Evolutionary conservation across 2,329 filamentous ascomycete species (phyloP), one percentile per base, ranked within the genome.

Genomic region (Ophiocordyceps sinensis): DNA sequence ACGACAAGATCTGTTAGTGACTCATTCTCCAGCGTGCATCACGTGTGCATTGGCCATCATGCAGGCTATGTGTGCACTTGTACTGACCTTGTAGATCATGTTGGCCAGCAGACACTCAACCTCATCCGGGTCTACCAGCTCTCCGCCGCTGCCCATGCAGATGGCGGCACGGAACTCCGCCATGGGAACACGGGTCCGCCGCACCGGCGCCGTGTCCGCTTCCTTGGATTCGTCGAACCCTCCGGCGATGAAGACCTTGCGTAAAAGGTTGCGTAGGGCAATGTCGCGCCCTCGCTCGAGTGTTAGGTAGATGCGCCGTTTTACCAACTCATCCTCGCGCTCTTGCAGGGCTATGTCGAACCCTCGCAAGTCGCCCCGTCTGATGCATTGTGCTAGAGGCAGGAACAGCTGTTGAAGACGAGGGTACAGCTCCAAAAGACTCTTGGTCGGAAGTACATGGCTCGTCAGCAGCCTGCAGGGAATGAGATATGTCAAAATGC

Each of bases 81-180:
- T 10, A 52, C 63, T 50, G 62, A 94, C 89, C 77, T 96, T 98
- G 69, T 96, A 98, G 46, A 98, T 94, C 75, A 95, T 85, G 58
- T 95, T 96, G 26, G 91, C 86, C 53, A 98, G 58, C 52, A 95
- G 65, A 59, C 91, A 98, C 61, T 98, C 93, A 4, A 96, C 88
- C 61, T 98, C 91, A 56, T 98, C 93, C 28, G 75, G 71, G 51
- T 95, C 91, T 29, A 93, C 68, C 29, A 69, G 64, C 55, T 83
- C 70, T 42, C 71, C 68, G 39, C 72, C 70, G 49, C 75, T 79
- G 40, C 78, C 80, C 51, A 94, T 71, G 54, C 79, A 79, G 44
- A 96, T 75, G 8, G 86, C 93, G 7, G 86, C 84, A 21, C 77
- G 78, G 52, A 98, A 96, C 51, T 96, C 85, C 12, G 74, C 70